These are phyloP conservation scores for Russula emetica DNA, from an alignment of 768 basidiomycete species.

Conservation along the genomic window DNA sequence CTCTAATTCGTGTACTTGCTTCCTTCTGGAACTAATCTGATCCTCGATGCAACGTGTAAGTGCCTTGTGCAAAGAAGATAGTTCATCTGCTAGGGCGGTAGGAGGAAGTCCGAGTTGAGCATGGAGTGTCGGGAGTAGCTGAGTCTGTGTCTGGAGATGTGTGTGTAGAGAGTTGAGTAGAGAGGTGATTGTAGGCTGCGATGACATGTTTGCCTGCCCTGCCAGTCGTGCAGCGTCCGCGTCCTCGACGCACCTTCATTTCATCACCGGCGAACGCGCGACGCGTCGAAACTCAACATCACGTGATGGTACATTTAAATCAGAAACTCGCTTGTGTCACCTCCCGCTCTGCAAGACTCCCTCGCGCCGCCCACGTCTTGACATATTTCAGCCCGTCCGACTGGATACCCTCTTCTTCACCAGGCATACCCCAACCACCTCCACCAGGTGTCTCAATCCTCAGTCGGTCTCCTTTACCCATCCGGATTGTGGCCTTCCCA, in stretches of 20 bases:
- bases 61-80: conserved; percentile 65
- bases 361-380: conserved; percentile 63
- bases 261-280: neutral
- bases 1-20: conserved; percentile 76
- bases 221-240: neutral
- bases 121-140: conserved; percentile 77
- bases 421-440: conserved; percentile 69
- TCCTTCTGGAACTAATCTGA: conserved; percentile 62
- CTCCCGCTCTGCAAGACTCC: conserved; percentile 61
- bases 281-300: conserved; percentile 23
- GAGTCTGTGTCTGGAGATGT: conserved; percentile 76
- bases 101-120: conserved; percentile 78
- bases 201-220: conserved; percentile 17
- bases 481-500: conserved; percentile 80
- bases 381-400: conserved; percentile 38
- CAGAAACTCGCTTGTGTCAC: conserved; percentile 55
- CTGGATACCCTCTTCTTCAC: conserved; percentile 1
- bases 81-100: conserved; percentile 76
- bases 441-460: conserved; percentile 87
- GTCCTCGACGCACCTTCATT: no score
- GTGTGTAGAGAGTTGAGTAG: conserved; percentile 74
- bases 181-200: conserved; percentile 45
- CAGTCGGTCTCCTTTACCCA: conserved; percentile 83
- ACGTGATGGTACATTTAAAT: conserved; percentile 20
- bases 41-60: conserved; percentile 72